Evolutionary conservation across 441 rosid species (phyloP).

Genomic region (Erysimum pusillum): DNA sequence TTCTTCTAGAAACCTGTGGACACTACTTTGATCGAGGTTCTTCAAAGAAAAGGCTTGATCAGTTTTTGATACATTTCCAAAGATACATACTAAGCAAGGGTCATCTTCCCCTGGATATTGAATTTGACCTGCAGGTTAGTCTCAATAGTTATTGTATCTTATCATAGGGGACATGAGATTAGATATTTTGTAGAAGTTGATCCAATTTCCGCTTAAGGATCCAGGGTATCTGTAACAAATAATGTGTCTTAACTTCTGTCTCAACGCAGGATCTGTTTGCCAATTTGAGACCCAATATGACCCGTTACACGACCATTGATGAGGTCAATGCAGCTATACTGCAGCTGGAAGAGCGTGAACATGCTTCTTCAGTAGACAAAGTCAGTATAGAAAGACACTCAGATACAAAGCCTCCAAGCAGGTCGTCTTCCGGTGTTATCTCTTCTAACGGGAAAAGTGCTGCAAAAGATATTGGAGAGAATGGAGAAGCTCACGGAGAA

Average conservation of each 20-base stretch:
- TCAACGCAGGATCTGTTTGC: constrained; percentile 89
- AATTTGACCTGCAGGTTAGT: constrained; percentile 91
- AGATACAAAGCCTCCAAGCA: constrained; percentile 61
- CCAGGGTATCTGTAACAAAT: constrained; percentile 25
- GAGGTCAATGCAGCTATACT: constrained; percentile 84
- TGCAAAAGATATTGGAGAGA: constrained; percentile 69
- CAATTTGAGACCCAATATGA: constrained; percentile 89
- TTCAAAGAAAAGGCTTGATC: constrained; percentile 95
- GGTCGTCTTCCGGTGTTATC: constrained; percentile 48
- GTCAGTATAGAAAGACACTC: constrained; percentile 66
- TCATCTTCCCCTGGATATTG: constrained; percentile 84
- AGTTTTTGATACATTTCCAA: constrained; percentile 92
- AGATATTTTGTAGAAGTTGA: constrained; percentile 9
- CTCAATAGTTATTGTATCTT: constrained; percentile 8
- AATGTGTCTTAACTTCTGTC: constrained; percentile 23
- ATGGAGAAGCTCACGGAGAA: constrained; percentile 75
- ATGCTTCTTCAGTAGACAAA: constrained; percentile 65
- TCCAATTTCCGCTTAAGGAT: constrained; percentile 7
- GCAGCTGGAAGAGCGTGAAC: constrained; percentile 88
- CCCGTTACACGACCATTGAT: constrained; percentile 75
- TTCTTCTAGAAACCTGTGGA: constrained; percentile 96
- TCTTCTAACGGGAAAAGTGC: constrained; percentile 62
- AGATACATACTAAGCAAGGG: constrained; percentile 92
- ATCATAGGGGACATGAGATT: neutral
- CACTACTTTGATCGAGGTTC: constrained; percentile 98